Base-by-base conservation (phyloP, 495 filamentous ascomycete species). In the Penicillium nucicola region DNA sequence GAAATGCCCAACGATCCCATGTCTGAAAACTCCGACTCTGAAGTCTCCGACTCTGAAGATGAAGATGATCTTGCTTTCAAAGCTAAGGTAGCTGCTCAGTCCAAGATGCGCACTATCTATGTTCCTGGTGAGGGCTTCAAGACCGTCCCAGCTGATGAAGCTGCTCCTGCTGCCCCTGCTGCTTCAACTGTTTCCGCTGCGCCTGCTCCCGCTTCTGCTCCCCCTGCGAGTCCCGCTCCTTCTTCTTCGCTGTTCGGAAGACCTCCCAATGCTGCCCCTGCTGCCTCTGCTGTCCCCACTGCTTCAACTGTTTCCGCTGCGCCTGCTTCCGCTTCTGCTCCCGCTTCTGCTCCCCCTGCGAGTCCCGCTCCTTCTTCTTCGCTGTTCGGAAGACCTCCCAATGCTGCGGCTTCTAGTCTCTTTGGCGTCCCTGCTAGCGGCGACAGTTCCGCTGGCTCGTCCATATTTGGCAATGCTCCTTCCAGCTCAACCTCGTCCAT, bases 11-110 rank as follows among this genome's bases (percentile, higher is more conserved):
- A n/a, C n/a, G n/a, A n/a, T n/a, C n/a, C n/a, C n/a, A n/a, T n/a
- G n/a, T n/a, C n/a, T 1, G 79, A 79, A 41, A 79, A 84, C 1
- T 76, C 72, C 43, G 79, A 82, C 50, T 80, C 75, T 0, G 79
- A 81, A 12, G 77, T 80, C 20, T 28, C 25, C 25, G 25, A 28
- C 25, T 28, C 25, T 22, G 77, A 79, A 14, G 70, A 77, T 31
- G 73, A 77, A 40, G 72, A 67, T 43, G 79, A 78, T 54, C 1
- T 9, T 28, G 25, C 25, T 6, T 9, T 28, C 25, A 68, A 61
- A 10, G 62, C 70, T 13, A 65, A 69, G 50, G 25, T 69, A 30
- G 68, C 66, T 25, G 62, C 65, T 15, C 45, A 52, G 5, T 28
- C 49, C 4, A 62, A 57, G 30, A 75, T 69, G 53, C 64, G 60